These are phyloP conservation scores for Aegilops sharonensis DNA, from an alignment of 176 grass and related monocot genomes.

Conservation along the genomic window DNA sequence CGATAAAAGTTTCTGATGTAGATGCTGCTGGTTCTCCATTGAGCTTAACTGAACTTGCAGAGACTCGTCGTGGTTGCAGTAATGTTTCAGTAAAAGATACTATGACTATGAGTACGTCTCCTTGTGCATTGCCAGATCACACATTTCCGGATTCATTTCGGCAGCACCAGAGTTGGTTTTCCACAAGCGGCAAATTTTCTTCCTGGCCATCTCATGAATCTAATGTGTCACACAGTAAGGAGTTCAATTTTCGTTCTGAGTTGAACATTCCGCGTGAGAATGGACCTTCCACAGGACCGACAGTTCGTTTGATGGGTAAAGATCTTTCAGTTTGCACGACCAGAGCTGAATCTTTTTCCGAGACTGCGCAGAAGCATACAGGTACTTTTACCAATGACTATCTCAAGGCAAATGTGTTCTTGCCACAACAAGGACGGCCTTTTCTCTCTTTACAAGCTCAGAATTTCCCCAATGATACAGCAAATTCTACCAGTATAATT, in stretches of 20 bases:
- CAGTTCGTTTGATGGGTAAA: constrained; percentile 66
- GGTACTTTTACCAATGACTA: constrained; percentile 1
- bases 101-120: constrained; percentile 14
- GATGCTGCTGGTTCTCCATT: constrained; percentile 15
- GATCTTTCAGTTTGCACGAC: constrained; percentile 44
- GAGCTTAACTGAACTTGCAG: constrained; percentile 14
- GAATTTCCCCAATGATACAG: constrained; percentile 16
- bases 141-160: constrained; percentile 29
- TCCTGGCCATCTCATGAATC: background rate
- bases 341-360: constrained; percentile 23
- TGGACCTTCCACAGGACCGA: constrained; percentile 33
- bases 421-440: constrained; percentile 43
- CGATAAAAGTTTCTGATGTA: background rate
- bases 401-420: constrained; percentile 23
- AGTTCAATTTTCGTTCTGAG: constrained; percentile 23
- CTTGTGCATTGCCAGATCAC: constrained; percentile 1
- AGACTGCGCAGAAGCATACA: constrained; percentile 17
- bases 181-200: constrained; percentile 25
- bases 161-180: constrained; percentile 19
- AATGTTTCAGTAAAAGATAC: constrained; percentile 19
- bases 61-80: background rate
- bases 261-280: constrained; percentile 21
- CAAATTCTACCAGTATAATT: constrained; percentile 3
- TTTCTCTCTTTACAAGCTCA: constrained; percentile 44
- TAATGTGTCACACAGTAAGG: constrained; percentile 18